These are phyloP conservation scores for Cryptomeria japonica DNA, from an alignment of 75 land plant genomes.

Conservation along the genomic window DNA sequence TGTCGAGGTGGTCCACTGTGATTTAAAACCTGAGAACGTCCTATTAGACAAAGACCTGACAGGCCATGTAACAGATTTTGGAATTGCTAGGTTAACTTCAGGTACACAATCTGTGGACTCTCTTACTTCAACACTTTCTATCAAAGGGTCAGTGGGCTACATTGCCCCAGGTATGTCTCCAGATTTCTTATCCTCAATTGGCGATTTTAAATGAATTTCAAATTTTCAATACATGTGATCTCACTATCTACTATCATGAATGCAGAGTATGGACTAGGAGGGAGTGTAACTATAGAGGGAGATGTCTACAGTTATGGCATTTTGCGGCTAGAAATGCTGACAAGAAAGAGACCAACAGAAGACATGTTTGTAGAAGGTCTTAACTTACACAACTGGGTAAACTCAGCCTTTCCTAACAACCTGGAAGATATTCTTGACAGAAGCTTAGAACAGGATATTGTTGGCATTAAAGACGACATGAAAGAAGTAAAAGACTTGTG, in stretches of 20 bases:
- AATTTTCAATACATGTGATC: neutral
- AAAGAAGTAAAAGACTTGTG: neutral
- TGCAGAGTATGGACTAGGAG: neutral
- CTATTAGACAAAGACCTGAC: conserved; percentile 10
- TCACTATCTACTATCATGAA: neutral
- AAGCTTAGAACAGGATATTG: neutral
- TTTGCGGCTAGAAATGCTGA: neutral
- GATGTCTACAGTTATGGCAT: conserved; percentile 7
- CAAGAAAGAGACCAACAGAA: neutral
- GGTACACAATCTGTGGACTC: neutral
- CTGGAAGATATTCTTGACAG: neutral
- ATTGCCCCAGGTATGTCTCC: conserved; percentile 9
- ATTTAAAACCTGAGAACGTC: conserved; percentile 24
- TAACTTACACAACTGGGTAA: neutral
- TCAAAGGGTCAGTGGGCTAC: conserved; percentile 1
- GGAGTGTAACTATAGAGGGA: neutral
- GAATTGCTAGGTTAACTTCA: conserved; percentile 12
- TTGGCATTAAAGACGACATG: no score
- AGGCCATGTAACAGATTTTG: conserved; percentile 20
- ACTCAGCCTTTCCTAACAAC: neutral
- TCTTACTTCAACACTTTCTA: neutral
- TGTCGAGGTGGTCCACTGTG: conserved; percentile 16
- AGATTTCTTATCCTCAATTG: neutral
- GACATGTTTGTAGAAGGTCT: neutral
- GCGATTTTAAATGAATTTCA: neutral